Percentiles rank a stretch among this genome's conserved stretches.
These are phyloP conservation scores for Fagus crenata DNA, from an alignment of 306 rosid genomes.

Conservation along the genomic window DNA sequence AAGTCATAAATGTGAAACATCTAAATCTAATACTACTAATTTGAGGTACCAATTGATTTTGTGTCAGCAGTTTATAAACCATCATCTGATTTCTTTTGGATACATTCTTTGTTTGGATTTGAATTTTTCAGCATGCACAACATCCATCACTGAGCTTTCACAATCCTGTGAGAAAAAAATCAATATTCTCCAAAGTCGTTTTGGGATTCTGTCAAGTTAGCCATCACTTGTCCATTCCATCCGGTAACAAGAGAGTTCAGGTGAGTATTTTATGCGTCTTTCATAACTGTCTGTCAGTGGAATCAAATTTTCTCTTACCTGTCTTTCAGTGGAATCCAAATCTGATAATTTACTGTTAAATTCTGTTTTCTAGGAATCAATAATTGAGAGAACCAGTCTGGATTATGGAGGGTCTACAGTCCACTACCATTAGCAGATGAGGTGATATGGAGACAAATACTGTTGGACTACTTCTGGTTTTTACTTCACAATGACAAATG, in stretches of 20 bases:
- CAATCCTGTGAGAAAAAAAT: conserved; percentile 71
- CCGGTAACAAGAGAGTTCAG: conserved; percentile 14
- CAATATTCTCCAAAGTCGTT: conserved; percentile 60
- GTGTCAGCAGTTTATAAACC: not conserved
- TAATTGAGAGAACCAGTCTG: not conserved
- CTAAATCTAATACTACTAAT: not conserved
- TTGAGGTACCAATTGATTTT: not conserved
- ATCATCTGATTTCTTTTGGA: not conserved
- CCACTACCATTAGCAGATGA: not conserved
- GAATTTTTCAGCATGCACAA: conserved; percentile 65
- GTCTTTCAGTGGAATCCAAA: not conserved
- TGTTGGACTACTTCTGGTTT: not conserved
- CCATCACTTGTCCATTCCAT: conserved; percentile 16
- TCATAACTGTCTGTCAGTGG: not conserved
- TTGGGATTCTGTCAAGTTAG: conserved; percentile 61
- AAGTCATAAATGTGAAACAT: not conserved
- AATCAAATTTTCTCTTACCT: not conserved
- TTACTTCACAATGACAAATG: not conserved
- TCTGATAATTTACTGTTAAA: not conserved
- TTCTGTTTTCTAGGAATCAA: conserved; percentile 17
- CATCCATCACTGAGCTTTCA: conserved; percentile 62
- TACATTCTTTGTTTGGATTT: not conserved
- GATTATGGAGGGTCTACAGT: conserved; percentile 13
- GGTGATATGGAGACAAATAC: not conserved
- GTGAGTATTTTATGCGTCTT: conserved; percentile 31